A percentile compares a stretch with the other conserved stretches of the same genome.
phyloP scores from a whole-genome alignment of 176 grass and related monocot species.

The Dendrocalamus sinicus region DNA sequence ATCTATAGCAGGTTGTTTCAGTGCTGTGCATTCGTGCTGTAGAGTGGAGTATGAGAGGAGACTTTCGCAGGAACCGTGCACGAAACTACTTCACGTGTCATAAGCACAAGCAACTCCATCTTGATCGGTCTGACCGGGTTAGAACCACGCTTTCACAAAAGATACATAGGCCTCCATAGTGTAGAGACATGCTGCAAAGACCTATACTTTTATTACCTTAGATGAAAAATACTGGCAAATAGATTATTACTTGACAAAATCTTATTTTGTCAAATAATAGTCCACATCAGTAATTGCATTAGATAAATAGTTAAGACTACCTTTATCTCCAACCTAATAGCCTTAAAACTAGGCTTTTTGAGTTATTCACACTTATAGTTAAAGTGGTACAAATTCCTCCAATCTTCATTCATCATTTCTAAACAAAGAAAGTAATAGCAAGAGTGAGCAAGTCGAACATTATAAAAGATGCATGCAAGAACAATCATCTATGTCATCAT shows the following conservation, averaged over 20 bases:
- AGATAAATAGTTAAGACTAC: neutral
- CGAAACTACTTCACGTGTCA: neutral
- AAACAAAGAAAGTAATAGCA: neutral
- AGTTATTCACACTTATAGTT: neutral
- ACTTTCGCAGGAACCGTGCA: neutral
- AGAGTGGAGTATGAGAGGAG: neutral
- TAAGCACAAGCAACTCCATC: neutral
- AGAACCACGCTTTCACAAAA: neutral
- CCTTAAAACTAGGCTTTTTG: too few species aligned
- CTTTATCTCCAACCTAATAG: neutral
- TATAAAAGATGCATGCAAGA: neutral
- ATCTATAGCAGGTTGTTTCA: too few species aligned
- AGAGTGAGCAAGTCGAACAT: neutral
- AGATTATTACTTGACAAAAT: neutral
- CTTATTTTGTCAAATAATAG: neutral
- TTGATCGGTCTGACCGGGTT: neutral
- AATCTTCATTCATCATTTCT: too few species aligned
- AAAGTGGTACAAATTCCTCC: too few species aligned
- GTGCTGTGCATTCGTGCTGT: neutral
- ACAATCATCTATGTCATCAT: neutral
- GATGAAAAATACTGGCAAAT: neutral
- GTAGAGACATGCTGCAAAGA: too few species aligned
- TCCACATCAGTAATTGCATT: neutral
- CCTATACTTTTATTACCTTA: too few species aligned
- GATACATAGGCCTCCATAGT: too few species aligned